Percentiles rank a stretch among this genome's conserved stretches.
These are phyloP conservation scores for Mycena olivaceomarginata DNA, from an alignment of 768 basidiomycete genomes.

Conservation along the genomic window DNA sequence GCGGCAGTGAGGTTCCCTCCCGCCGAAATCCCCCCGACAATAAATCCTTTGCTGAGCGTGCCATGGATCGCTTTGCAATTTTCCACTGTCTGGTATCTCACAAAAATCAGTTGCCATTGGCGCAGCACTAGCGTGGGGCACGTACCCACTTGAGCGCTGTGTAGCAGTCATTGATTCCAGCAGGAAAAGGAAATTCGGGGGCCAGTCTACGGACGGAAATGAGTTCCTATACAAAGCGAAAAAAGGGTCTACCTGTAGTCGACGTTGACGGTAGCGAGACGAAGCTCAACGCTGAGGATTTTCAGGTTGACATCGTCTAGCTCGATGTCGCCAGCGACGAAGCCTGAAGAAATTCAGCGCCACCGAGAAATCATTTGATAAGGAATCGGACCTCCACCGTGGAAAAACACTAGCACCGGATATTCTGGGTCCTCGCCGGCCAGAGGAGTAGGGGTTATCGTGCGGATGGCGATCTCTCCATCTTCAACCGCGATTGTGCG, in stretches of 20 bases:
- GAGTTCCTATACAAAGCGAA: background rate
- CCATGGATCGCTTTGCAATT: conserved; percentile 1
- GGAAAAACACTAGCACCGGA: background rate
- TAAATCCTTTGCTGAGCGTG: conserved; percentile 25
- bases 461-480: too few relatives aligned
- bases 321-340: conserved; percentile 28
- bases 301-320: conserved; percentile 45
- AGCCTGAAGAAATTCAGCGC: conserved; percentile 12
- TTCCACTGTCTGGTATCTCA: background rate
- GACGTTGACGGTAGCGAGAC: conserved; percentile 44
- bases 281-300: conserved; percentile 37
- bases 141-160: conserved; percentile 31
- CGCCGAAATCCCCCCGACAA: conserved; percentile 24
- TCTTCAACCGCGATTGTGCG: too few relatives aligned
- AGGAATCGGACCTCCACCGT: background rate
- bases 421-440: too few relatives aligned
- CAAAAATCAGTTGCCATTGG: background rate
- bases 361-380: background rate
- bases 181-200: conserved; percentile 25
- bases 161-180: conserved; percentile 27
- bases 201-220: conserved; percentile 17
- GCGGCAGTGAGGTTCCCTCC: background rate
- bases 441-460: too few relatives aligned
- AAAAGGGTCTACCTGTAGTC: conserved; percentile 28
- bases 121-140: too few relatives aligned